These are phyloP conservation scores for Polychaeton citri DNA, from an alignment of 2,329 filamentous ascomycete species.

Conservation along the genomic window DNA sequence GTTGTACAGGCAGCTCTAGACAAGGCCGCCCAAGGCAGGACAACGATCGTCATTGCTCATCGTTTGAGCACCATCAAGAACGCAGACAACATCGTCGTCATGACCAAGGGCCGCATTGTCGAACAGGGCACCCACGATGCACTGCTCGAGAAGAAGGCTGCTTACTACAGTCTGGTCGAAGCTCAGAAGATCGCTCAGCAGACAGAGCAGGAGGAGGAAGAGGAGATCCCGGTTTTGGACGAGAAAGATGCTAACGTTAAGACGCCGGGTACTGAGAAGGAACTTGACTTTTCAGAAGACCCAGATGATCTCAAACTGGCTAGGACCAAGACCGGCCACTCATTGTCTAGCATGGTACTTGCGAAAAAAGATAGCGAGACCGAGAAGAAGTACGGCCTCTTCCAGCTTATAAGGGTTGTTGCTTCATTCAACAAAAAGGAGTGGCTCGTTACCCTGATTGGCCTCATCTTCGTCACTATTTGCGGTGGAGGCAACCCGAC, in stretches of 20 bases:
- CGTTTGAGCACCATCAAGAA: constrained; percentile 87
- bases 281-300: constrained; percentile 30
- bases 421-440: constrained; percentile 66
- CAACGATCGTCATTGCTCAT: constrained; percentile 93
- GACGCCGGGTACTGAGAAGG: constrained; percentile 18
- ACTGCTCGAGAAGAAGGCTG: constrained; percentile 54
- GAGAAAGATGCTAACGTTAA: constrained; percentile 15
- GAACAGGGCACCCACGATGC: constrained; percentile 84
- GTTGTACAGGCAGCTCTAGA: constrained; percentile 90
- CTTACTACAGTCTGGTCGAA: constrained; percentile 76
- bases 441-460: constrained; percentile 56
- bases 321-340: constrained; percentile 38
- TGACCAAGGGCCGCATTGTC: constrained; percentile 71
- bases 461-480: constrained; percentile 60
- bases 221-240: constrained; percentile 19
- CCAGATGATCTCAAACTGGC: constrained; percentile 51
- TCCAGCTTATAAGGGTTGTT: constrained; percentile 67
- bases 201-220: constrained; percentile 44
- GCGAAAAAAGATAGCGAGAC: constrained; percentile 40
- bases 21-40: constrained; percentile 69
- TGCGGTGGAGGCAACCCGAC: constrained; percentile 70
- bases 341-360: constrained; percentile 57
- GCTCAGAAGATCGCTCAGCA: constrained; percentile 67
- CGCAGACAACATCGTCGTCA: constrained; percentile 92
- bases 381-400: constrained; percentile 51